Evolutionary conservation across 805 yeast genomes (phyloP).

Genomic region (Kuraishia hungarica): DNA sequence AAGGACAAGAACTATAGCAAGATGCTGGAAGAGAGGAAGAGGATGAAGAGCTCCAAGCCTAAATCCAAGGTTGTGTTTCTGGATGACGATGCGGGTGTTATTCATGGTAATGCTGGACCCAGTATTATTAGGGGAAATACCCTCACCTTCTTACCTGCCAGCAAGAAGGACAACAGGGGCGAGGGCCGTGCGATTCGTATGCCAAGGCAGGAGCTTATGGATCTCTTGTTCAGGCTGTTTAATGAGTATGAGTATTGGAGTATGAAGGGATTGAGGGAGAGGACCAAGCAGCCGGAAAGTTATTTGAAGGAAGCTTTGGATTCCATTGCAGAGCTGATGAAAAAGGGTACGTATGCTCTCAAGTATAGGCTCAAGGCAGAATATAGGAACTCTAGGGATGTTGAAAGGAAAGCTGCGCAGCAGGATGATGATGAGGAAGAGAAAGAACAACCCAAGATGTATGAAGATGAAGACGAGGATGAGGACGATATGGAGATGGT

Average conservation of each 20-base stretch:
- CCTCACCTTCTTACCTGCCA: slow-evolving; percentile 59
- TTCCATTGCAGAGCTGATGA: slow-evolving; percentile 78
- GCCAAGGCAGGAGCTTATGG: slow-evolving; percentile 88
- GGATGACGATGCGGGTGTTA: slow-evolving; percentile 78
- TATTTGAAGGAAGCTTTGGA: slow-evolving; percentile 88
- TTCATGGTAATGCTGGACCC: slow-evolving; percentile 81
- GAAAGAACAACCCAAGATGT: slow-evolving; percentile 15
- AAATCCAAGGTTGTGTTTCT: slow-evolving; percentile 63
- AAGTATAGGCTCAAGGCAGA: slow-evolving; percentile 88
- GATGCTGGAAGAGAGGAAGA: slow-evolving; percentile 48
- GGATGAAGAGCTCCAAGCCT: slow-evolving; percentile 46
- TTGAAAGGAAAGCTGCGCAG: slow-evolving; percentile 60
- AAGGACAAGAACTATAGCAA: slow-evolving; percentile 57
- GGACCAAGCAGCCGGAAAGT: slow-evolving; percentile 92
- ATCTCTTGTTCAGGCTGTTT: slow-evolving; percentile 77
- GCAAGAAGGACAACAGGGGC: slow-evolving; percentile 29
- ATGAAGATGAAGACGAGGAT: slow-evolving; percentile 50
- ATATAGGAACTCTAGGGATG: slow-evolving; percentile 71
- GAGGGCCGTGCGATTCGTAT: slow-evolving; percentile 91
- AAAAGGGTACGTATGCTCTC: slow-evolving; percentile 93
- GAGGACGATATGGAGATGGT: slow-evolving; percentile 72
- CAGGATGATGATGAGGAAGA: slow-evolving; percentile 40
- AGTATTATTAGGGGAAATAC: slow-evolving; percentile 61
- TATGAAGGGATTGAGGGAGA: slow-evolving; percentile 84
- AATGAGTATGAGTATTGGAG: slow-evolving; percentile 97